These are phyloP conservation scores for Barbatosphaeria neglecta DNA, from an alignment of 495 filamentous ascomycete species.

Conservation along the genomic window DNA sequence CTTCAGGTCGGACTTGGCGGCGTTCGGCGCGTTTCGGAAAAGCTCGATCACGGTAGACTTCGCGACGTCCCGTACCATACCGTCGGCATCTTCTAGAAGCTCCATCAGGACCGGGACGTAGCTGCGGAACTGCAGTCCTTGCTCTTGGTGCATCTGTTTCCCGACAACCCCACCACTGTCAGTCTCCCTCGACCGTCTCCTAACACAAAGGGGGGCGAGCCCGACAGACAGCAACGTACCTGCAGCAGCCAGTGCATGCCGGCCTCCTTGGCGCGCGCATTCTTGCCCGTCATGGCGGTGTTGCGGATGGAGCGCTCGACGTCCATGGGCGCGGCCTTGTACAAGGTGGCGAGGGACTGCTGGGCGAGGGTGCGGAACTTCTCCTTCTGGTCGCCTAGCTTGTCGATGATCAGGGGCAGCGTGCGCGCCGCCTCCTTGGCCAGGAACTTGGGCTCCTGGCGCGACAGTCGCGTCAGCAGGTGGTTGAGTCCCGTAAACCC, in stretches of 20 bases:
- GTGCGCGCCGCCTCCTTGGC: constrained; percentile 52
- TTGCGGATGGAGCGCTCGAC: constrained; percentile 74
- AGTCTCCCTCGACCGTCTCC: constrained; percentile 5
- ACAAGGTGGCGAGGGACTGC: constrained; percentile 64
- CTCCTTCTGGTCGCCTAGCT: constrained; percentile 81
- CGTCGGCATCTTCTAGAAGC: constrained; percentile 80
- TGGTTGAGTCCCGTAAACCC: constrained; percentile 80
- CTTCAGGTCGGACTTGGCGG: constrained; percentile 80
- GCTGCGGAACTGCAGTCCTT: constrained; percentile 63
- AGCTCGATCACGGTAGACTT: constrained; percentile 73
- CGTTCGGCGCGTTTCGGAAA: constrained; percentile 66
- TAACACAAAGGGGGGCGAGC: not conserved
- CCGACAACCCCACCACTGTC: too few relatives aligned
- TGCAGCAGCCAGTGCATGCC: constrained; percentile 75
- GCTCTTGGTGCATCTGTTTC: constrained; percentile 61
- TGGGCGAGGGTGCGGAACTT: constrained; percentile 59
- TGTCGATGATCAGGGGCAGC: constrained; percentile 66
- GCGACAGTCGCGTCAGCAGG: constrained; percentile 66
- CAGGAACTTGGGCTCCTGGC: constrained; percentile 65
- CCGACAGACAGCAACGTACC: constrained; percentile 19
- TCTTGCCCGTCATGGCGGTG: constrained; percentile 63
- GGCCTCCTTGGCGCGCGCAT: constrained; percentile 68
- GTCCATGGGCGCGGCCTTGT: constrained; percentile 52
- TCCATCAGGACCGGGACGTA: constrained; percentile 77
- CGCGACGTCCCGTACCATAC: constrained; percentile 69